These are phyloP conservation scores for Capsicum rhomboideum DNA, from an alignment of 257 asterid genomes.

Conservation along the genomic window DNA sequence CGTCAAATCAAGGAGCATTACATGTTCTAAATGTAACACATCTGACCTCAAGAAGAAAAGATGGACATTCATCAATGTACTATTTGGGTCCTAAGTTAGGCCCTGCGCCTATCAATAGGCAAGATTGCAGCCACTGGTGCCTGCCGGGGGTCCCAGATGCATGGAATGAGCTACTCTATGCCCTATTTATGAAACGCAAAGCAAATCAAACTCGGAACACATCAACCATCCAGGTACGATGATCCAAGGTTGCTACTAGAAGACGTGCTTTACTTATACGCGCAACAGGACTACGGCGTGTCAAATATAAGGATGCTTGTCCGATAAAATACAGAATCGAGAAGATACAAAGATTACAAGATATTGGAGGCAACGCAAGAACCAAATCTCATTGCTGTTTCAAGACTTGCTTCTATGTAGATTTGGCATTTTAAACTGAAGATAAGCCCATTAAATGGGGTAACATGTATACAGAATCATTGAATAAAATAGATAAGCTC, in stretches of 20 bases:
- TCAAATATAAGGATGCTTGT: background rate
- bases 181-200: constrained; percentile 48
- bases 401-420: background rate
- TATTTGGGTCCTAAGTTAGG: constrained; percentile 54
- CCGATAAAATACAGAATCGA: background rate
- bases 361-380: background rate
- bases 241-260: background rate
- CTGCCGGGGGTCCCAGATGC: constrained; percentile 87
- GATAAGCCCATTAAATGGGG: background rate
- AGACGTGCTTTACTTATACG: background rate
- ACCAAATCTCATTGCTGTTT: background rate
- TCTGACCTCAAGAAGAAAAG: constrained; percentile 74
- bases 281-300: background rate
- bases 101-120: constrained; percentile 52
- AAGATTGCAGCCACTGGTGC: constrained; percentile 99
- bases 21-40: constrained; percentile 53
- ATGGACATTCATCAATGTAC: constrained; percentile 81
- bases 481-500: constrained; percentile 1
- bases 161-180: constrained; percentile 81
- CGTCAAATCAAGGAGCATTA: constrained; percentile 20
- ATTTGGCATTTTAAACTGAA: background rate
- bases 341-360: background rate
- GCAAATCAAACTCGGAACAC: constrained; percentile 9
- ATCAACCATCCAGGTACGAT: constrained; percentile 18
- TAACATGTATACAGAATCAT: background rate